Base-by-base conservation (phyloP, 108 stramenopile genomes). In the Skeletonema grethae region DNA sequence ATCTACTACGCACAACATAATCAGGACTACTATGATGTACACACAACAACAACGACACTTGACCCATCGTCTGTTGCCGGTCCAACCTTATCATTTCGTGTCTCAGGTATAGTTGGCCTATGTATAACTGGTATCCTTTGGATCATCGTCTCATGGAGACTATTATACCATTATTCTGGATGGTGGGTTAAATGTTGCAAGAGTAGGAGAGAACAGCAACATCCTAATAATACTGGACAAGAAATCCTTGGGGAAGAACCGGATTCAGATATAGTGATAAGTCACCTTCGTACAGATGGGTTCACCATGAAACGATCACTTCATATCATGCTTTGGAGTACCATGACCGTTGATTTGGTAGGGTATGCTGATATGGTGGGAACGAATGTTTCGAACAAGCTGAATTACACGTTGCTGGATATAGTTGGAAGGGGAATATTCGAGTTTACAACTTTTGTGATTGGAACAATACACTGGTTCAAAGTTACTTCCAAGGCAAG, bases 391-490 rank as follows among this genome's bases (percentile, higher is more conserved):
- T 36, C 18, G 29, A 68, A 70, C 57, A 69, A 70, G 45, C 48
- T 81, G 11, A 74, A 65, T 28, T 79, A 82, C 63, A 55, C 73
- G 11, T 38, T 82, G 28, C 43, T 84, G 7, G 76, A 84, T 55
- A 77, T 84, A 20, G 57, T 84, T 7, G 84, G 84, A 35, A 71
- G 76, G 38, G 78, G 80, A 13, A 71, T 81, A 16, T 30, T 84
- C 9, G 84, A 84, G 62, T 76, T 63, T 45, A 53, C 57, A 5
- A 80, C 79, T 13, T 80, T 68, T 68, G 53, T 48, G 32, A 64
- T 73, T 30, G 72, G 72, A 56, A 73, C 79, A 16, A 50, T 65
- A 4, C 71, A 73, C 55, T 80, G 79, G 79, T 73, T 80, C 34
- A 22, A 69, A 39, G 28, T 73, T 1, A 73, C 68, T 0, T 53